phyloP scores from a whole-genome alignment of 495 filamentous ascomycete genomes.

The Aspergillus steynii region DNA sequence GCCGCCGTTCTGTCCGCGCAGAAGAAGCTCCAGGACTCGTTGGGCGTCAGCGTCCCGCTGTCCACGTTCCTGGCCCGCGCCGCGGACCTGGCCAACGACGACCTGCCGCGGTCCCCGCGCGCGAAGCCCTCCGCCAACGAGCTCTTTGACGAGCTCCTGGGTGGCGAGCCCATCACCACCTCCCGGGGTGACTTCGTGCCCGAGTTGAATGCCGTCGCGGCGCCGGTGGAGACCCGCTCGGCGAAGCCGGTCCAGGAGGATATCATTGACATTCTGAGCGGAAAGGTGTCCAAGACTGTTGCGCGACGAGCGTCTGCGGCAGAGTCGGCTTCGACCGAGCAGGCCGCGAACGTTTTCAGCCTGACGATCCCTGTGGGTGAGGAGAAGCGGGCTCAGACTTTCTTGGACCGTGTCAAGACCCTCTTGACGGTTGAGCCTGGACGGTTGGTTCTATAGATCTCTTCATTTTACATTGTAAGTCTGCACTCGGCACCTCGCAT shows the following conservation, averaged over 20 bases:
- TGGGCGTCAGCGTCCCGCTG: slow-evolving; percentile 79
- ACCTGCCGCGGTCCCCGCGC: slow-evolving; percentile 65
- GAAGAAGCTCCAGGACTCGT: slow-evolving; percentile 68
- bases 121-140: slow-evolving; percentile 70
- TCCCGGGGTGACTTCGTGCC: slow-evolving; percentile 67
- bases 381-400: slow-evolving; percentile 74
- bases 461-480: slow-evolving; percentile 18
- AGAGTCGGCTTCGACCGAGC: slow-evolving; percentile 24
- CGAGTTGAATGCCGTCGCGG: slow-evolving; percentile 64
- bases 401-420: slow-evolving; percentile 79
- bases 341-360: slow-evolving; percentile 75
- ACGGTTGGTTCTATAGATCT: slow-evolving; percentile 60
- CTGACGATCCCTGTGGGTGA: slow-evolving; percentile 73
- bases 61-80: slow-evolving; percentile 86
- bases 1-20: slow-evolving; percentile 75
- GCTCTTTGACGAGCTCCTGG: slow-evolving; percentile 85
- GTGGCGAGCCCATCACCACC: slow-evolving; percentile 58
- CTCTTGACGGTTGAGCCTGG: slow-evolving; percentile 83
- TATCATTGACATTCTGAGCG: slow-evolving; percentile 76
- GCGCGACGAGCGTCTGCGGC: neutral
- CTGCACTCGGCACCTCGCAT: neutral
- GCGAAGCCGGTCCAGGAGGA: slow-evolving; percentile 46
- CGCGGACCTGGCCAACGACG: slow-evolving; percentile 79
- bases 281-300: slow-evolving; percentile 39
- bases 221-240: slow-evolving; percentile 24